A percentile compares a stretch with the other conserved stretches of the same genome.
Evolutionary conservation across 306 rosid species (phyloP).

Genomic region (Pterocarpus santalinus): DNA sequence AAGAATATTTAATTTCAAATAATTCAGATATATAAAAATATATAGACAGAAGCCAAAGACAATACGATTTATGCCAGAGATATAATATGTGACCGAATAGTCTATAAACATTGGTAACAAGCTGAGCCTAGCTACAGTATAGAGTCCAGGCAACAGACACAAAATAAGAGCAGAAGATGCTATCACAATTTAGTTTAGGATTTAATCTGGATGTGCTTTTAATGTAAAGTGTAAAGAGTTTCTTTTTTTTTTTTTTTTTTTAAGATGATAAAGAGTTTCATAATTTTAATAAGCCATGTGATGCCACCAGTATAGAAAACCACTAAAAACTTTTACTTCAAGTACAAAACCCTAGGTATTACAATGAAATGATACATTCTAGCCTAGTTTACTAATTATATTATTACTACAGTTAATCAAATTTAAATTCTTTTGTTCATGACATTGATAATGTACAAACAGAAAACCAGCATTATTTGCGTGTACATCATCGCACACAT

Average conservation of each 20-base stretch:
- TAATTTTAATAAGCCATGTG: conserved; percentile 4
- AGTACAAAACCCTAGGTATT: not conserved
- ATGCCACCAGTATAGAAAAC: not conserved
- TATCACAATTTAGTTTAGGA: conserved; percentile 1
- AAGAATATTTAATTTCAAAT: not conserved
- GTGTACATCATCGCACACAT: not conserved
- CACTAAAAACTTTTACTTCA: conserved; percentile 2
- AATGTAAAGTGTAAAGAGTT: conserved; percentile 5
- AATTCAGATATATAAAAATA: conserved; percentile 8
- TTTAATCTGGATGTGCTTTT: not conserved
- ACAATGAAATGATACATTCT: not conserved
- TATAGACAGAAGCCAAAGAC: not conserved
- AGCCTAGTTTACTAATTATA: not conserved
- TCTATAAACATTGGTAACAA: not conserved
- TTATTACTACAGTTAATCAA: not conserved
- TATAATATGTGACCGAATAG: conserved; percentile 8
- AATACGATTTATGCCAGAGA: conserved; percentile 5
- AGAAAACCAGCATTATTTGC: not conserved
- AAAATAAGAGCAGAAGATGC: not conserved
- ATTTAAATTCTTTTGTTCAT: not conserved
- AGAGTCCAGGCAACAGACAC: conserved; percentile 31
- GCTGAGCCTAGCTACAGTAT: conserved; percentile 7
- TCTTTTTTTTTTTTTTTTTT: not conserved
- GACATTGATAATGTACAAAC: conserved; percentile 8
- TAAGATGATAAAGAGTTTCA: not conserved